Base-by-base conservation (phyloP, 345 rosid species). In the Hibiscus syriacus region DNA sequence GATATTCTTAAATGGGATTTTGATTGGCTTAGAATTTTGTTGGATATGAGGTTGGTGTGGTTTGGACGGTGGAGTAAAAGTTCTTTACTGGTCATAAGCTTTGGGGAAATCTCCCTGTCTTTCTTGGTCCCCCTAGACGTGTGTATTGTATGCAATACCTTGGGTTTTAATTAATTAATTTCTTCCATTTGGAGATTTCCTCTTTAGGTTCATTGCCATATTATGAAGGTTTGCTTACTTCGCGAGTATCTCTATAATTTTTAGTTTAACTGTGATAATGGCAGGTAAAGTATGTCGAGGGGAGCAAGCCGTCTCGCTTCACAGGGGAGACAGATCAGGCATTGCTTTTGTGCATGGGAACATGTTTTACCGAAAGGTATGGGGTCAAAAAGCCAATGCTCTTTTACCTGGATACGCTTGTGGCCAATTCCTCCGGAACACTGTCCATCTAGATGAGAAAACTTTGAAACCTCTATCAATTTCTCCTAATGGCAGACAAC, bases 281-380 rank as follows among this genome's bases (percentile, higher is more conserved):
- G 52, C 80, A 88, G 94, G 90, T 56, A 82, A 77, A 45, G 64
- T 34, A 61, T 65, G 58, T 77, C 70, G 69, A 57, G 73, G 64
- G 57, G 80, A 80, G 54, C 69, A 61, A 73, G 68, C 64, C 55
- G 10, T 64, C 70, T 71, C 65, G 38, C 74, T 32, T 16, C 69
- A 58, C 45, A 75, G 72, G 39, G 60, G 79, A 46, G 79, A 59
- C 53, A 70, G 66, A 17, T 68, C 72, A 38, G 73, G 80, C 20
- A 19, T 77, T 62, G 16, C 70, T 66, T 60, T 48, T 64, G 75
- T 72, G 43, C 77, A 17, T 43, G 74, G 86, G 46, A 65, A 62
- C 64, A 17, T 70, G 48, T 32, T 78, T 57, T 71, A 43, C 23
- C 67, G 32, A 38, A 81, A 77, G 67, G 23, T 78, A 20, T 30